phyloP scores from a whole-genome alignment of 176 grass and related monocot genomes.

The Zea luxurians region DNA sequence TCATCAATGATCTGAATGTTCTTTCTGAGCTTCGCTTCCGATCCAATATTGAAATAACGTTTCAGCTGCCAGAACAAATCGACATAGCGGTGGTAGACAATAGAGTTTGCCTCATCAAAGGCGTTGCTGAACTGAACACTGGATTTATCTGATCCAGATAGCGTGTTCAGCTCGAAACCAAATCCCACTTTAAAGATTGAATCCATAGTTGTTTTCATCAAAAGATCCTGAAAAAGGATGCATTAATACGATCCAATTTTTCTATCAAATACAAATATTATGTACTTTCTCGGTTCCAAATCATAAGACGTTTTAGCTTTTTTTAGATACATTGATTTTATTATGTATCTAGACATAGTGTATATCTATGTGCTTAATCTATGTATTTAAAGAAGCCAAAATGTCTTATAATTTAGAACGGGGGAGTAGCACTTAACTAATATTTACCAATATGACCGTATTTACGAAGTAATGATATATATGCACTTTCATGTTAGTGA shows the following conservation, averaged over 20 bases:
- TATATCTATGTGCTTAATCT: too few relatives aligned
- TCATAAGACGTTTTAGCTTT: too few relatives aligned
- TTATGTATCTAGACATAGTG: too few relatives aligned
- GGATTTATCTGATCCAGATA: conserved; percentile 38
- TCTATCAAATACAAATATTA: not conserved
- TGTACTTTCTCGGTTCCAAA: not conserved
- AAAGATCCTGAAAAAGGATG: conserved; percentile 42
- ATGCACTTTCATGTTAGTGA: not conserved
- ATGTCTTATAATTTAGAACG: too few relatives aligned
- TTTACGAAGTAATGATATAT: not conserved
- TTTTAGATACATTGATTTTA: too few relatives aligned
- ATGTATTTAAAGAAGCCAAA: too few relatives aligned
- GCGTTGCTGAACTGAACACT: conserved; percentile 46
- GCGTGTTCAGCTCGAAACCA: conserved; percentile 51
- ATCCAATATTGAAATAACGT: conserved; percentile 60
- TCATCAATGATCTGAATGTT: conserved; percentile 54
- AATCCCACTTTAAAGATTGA: conserved; percentile 69
- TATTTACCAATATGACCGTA: not conserved
- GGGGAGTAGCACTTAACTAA: not conserved
- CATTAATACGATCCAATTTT: not conserved
- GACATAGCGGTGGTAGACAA: conserved; percentile 52
- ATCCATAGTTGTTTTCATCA: conserved; percentile 70
- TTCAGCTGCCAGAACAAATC: conserved; percentile 67
- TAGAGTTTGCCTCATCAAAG: conserved; percentile 54
- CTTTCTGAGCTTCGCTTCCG: conserved; percentile 57